These are phyloP conservation scores for Colletotrichum sublineola DNA, from an alignment of 2,329 filamentous ascomycete species.

Conservation along the genomic window DNA sequence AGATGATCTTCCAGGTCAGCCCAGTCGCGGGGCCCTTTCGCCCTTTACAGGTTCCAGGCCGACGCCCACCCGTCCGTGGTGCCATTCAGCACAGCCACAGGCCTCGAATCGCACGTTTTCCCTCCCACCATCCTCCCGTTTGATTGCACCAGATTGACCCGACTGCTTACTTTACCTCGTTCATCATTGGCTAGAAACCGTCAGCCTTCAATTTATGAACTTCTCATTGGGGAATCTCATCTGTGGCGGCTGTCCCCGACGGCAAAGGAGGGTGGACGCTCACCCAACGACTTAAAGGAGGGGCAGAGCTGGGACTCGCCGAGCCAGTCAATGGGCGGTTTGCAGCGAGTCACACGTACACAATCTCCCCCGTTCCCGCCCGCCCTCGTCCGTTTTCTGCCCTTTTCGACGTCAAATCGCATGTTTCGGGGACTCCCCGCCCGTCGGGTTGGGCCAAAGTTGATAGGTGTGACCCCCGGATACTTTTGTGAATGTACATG, in stretches of 20 bases:
- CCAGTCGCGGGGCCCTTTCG: background rate
- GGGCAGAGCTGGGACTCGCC: background rate
- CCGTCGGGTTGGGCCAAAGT: conserved; percentile 23
- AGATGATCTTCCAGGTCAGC: conserved; percentile 11
- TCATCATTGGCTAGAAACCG: conserved; percentile 26
- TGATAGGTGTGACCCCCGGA: conserved; percentile 18
- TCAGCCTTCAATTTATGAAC: background rate
- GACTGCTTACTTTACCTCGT: conserved; percentile 32
- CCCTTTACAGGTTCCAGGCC: conserved; percentile 21
- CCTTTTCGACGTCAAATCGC: conserved; percentile 42
- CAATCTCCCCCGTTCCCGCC: conserved; percentile 29
- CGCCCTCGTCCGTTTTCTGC: conserved; percentile 38
- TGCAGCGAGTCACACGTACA: conserved; percentile 31
- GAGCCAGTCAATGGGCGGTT: conserved; percentile 3
- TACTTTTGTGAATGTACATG: conserved; percentile 17
- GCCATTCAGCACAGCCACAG: conserved; percentile 45
- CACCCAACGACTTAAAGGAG: background rate
- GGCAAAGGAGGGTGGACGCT: background rate
- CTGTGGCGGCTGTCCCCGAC: conserved; percentile 29
- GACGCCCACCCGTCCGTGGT: conserved; percentile 39
- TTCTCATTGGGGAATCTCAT: conserved; percentile 18
- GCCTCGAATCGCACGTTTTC: conserved; percentile 40
- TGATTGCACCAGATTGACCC: conserved; percentile 15
- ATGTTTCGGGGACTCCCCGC: conserved; percentile 32
- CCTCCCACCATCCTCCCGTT: conserved; percentile 25